Evolutionary conservation across 768 basidiomycete species (phyloP).

Genomic region (Suillus alpinus): DNA sequence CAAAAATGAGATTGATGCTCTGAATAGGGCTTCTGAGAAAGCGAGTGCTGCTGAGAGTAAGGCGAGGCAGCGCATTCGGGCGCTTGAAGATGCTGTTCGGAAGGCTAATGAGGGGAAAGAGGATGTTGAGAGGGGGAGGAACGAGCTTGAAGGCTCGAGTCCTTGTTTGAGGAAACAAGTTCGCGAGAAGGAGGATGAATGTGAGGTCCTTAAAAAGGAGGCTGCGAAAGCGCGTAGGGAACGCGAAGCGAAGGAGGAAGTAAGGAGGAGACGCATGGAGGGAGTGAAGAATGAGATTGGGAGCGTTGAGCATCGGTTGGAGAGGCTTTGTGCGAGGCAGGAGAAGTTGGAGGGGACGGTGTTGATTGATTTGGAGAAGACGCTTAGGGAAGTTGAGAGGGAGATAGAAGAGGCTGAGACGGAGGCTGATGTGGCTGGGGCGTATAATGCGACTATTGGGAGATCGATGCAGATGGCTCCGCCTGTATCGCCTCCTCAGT

Average conservation of each 20-base stretch:
- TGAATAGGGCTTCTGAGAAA: slow-evolving; percentile 83
- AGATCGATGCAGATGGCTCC: slow-evolving; percentile 16
- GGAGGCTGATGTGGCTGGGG: slow-evolving; percentile 9
- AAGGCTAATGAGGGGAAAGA: slow-evolving; percentile 60
- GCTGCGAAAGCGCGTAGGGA: slow-evolving; percentile 45
- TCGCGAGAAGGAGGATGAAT: slow-evolving; percentile 40
- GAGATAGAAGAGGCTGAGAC: slow-evolving; percentile 42
- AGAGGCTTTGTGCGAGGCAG: slow-evolving; percentile 60
- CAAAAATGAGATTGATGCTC: slow-evolving; percentile 78
- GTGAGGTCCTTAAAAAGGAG: slow-evolving; percentile 40
- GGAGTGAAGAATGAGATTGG: slow-evolving; percentile 56
- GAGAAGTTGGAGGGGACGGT: slow-evolving; percentile 61
- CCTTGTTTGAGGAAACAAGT: slow-evolving; percentile 40
- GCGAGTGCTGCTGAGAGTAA: slow-evolving; percentile 70
- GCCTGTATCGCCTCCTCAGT: slow-evolving; percentile 25
- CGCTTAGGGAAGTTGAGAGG: slow-evolving; percentile 54
- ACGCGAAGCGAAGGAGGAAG: slow-evolving; percentile 46
- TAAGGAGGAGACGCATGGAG: slow-evolving; percentile 54
- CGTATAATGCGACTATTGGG: slow-evolving; percentile 27
- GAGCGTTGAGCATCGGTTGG: slow-evolving; percentile 56
- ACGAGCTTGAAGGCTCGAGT: slow-evolving; percentile 38
- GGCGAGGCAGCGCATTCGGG: slow-evolving; percentile 82
- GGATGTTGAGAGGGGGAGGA: slow-evolving; percentile 40
- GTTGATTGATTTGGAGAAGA: slow-evolving; percentile 67
- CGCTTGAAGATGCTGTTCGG: slow-evolving; percentile 86